A percentile compares a stretch with the other conserved stretches of the same genome.
phyloP scores from a whole-genome alignment of 2,329 filamentous ascomycete species.

The Kalmusia sp. region DNA sequence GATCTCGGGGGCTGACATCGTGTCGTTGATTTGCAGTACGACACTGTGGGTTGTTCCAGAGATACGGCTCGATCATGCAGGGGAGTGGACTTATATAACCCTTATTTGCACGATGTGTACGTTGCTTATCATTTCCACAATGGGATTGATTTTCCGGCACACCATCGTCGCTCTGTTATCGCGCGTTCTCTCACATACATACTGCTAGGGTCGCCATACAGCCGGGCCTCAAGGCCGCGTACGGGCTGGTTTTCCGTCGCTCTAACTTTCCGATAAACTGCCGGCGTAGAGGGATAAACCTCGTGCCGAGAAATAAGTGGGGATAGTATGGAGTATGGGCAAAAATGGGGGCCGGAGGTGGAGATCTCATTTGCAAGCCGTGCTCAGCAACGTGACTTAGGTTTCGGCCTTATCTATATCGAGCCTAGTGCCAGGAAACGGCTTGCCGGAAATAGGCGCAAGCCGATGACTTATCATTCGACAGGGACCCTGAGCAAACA shows the following conservation, averaged over 20 bases:
- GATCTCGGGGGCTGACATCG: conserved; percentile 6
- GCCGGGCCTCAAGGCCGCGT: background rate
- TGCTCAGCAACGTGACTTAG: background rate
- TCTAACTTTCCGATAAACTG: background rate
- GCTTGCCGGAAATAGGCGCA: conserved; percentile 2
- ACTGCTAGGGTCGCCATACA: background rate
- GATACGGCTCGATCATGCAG: background rate
- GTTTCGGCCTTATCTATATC: background rate
- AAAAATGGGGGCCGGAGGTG: conserved; percentile 1
- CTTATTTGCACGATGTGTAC: background rate
- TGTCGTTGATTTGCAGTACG: background rate
- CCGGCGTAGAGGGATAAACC: background rate
- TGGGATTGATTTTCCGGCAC: background rate
- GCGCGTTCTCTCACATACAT: background rate
- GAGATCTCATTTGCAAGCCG: background rate
- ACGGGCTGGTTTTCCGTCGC: background rate
- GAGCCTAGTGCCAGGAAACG: background rate
- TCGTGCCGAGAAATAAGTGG: conserved; percentile 1
- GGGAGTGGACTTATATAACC: background rate
- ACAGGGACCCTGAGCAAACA: background rate
- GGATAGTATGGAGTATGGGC: background rate
- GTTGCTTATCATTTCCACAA: background rate
- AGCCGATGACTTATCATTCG: background rate
- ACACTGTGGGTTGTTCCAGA: background rate
- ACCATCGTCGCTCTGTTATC: background rate